A percentile compares a stretch with the other conserved stretches of the same genome.
Conservation (phyloP, 1,284 basidiomycete genomes). For the Tilletia walkeri region DNA sequence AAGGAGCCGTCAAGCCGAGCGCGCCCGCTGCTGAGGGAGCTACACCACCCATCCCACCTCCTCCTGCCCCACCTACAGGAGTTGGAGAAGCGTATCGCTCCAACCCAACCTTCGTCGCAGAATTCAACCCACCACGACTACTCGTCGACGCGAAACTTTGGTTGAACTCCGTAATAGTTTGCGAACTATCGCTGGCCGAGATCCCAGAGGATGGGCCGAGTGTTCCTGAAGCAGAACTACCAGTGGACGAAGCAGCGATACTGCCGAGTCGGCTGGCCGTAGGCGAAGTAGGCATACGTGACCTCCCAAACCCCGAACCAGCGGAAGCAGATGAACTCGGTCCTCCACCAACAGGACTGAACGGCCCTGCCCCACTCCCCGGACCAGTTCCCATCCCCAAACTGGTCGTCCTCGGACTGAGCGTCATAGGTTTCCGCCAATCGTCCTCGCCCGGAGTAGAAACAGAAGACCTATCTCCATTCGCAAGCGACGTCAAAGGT, state of each 20-base stretch:
- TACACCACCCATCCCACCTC: background rate
- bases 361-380: no score
- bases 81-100: slow-evolving; percentile 9
- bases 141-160: background rate
- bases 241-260: background rate
- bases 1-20: background rate
- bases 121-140: background rate
- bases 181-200: background rate
- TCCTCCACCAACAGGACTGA: slow-evolving; percentile 4
- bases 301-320: background rate
- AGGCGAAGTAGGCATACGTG: slow-evolving; percentile 8
- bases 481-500: background rate
- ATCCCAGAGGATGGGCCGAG: background rate
- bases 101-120: background rate
- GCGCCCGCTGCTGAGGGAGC: background rate
- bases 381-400: background rate
- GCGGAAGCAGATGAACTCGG: no score
- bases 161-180: background rate
- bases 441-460: background rate
- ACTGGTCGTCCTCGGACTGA: slow-evolving; percentile 13
- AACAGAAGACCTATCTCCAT: no score
- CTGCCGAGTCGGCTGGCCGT: slow-evolving; percentile 5
- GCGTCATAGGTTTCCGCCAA: background rate
- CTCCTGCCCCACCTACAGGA: background rate
- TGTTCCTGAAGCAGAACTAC: background rate